Base-by-base conservation (phyloP, 352 stramenopile genomes). In the Globisporangium ultimum region DNA sequence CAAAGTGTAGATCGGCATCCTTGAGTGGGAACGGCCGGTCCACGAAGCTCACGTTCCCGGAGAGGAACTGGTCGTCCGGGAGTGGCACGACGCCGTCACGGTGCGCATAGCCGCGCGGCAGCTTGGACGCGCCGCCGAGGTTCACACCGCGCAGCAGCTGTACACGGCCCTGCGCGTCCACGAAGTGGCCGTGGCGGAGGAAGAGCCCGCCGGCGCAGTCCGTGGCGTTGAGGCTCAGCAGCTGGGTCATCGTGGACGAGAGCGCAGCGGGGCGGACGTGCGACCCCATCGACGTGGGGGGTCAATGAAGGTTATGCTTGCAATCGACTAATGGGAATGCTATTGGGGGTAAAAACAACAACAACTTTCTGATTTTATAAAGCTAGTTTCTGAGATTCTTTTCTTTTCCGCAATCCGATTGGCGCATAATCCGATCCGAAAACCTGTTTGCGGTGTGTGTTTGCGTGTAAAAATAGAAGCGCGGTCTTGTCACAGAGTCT, bases 61-160 rank as follows among this genome's bases (percentile, higher is more conserved):
- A 71, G 59, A 89, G 89, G 59, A 91, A 89, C 28, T 43, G 38
- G 17, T 55, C 56, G 20, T 22, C 49, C 21, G 28, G 58, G 46
- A 67, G 38, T 20, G 53, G 46, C 12, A 51, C 38, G 21, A 76
- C 61, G 10, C 64, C 58, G 46, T 91, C 65, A 5, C 68, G 77
- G 61, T 90, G 83, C 17, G 56, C 60, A 62, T 89, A 84, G 20
- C 72, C 72, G 17, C 48, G 46, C 2, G 90, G 90, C 12, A 97
- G 73, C 71, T 97, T 97, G 48, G 87, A 96, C 0, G 87, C 85
- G 21, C 90, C 90, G 54, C 84, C 84, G 20, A 97, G 60, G 67
- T 97, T 97, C 6, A 97, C 86, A 52, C 90, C 89, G 34, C 86
- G 84, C 21, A 97, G 64, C 6, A 97, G 62, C 12, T 79, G 60